Evolutionary conservation across 805 yeast genomes (phyloP).

Genomic region (Barnettozyma populi): DNA sequence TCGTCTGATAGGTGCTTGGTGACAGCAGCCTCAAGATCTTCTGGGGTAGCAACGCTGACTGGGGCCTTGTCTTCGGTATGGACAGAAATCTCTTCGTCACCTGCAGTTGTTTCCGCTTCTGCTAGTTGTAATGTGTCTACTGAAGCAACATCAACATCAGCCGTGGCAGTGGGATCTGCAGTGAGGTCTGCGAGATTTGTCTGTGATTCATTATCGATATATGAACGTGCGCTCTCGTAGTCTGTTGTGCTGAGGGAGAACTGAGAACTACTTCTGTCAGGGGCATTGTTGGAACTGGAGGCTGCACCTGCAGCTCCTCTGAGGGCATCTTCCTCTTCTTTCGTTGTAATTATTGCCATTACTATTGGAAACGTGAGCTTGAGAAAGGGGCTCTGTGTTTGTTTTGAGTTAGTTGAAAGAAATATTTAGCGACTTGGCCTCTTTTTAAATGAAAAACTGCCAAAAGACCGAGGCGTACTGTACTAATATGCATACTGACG

Average conservation of each 20-base stretch:
- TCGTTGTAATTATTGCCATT: constrained; percentile 9
- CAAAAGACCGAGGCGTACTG: not conserved
- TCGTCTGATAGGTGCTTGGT: not conserved
- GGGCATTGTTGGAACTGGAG: not conserved
- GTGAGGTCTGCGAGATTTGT: not conserved
- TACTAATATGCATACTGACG: not conserved
- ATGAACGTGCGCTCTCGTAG: constrained; percentile 23
- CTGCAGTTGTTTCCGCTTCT: not conserved
- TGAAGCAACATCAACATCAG: not conserved
- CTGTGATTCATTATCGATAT: constrained; percentile 3
- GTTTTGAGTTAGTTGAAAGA: not conserved
- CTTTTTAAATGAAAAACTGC: not conserved
- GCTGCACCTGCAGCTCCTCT: constrained; percentile 10
- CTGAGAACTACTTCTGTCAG: not conserved
- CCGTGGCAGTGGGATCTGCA: not conserved
- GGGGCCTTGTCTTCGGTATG: not conserved
- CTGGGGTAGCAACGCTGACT: not conserved
- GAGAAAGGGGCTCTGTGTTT: not conserved
- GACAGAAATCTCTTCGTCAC: not conserved
- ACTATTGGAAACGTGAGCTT: not conserved
- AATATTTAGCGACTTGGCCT: not conserved
- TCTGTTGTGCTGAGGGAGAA: constrained; percentile 14
- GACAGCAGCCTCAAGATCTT: not conserved
- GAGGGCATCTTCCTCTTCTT: constrained; percentile 18
- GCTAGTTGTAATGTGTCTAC: not conserved